Conservation (phyloP, 2,329 filamentous ascomycete species). For the Coleophoma eucalyptorum region DNA sequence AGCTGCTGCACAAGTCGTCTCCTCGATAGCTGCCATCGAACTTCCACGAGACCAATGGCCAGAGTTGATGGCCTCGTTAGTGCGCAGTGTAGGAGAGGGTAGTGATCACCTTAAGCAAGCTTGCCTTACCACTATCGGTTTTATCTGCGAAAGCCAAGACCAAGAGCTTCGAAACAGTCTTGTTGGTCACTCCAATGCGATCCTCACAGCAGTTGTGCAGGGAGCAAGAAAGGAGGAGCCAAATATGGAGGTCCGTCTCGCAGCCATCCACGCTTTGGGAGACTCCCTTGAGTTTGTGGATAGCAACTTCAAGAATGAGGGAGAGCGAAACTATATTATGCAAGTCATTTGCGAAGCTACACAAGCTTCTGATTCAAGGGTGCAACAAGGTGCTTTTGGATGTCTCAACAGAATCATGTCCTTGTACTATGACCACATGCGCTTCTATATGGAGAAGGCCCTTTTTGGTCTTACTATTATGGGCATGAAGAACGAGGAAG, state of each 20-base stretch:
- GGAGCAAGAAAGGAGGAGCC: slow-evolving; percentile 95
- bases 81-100: slow-evolving; percentile 88
- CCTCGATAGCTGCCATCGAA: slow-evolving; percentile 92
- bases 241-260: slow-evolving; percentile 84
- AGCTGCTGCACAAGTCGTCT: slow-evolving; percentile 91
- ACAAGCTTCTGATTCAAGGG: slow-evolving; percentile 83
- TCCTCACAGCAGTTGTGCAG: slow-evolving; percentile 95
- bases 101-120: slow-evolving; percentile 88
- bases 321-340: slow-evolving; percentile 99
- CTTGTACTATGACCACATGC: slow-evolving; percentile 99
- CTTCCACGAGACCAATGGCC: slow-evolving; percentile 90
- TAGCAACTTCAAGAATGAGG: slow-evolving; percentile 98
- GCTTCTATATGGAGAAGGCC: slow-evolving; percentile 99
- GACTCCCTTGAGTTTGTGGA: slow-evolving; percentile 97
- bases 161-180: slow-evolving; percentile 77
- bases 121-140: slow-evolving; percentile 93
- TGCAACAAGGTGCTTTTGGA: slow-evolving; percentile 94
- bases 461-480: slow-evolving; percentile 95
- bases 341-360: slow-evolving; percentile 99
- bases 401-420: slow-evolving; percentile 98
- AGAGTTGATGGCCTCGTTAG: slow-evolving; percentile 82
- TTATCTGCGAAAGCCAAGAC: slow-evolving; percentile 96
- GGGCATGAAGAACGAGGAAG: slow-evolving; percentile 97
- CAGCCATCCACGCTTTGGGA: slow-evolving; percentile 89
- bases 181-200: slow-evolving; percentile 89